phyloP scores from a whole-genome alignment of 2,329 filamentous ascomycete species.

The Paecilomyces sp. region DNA sequence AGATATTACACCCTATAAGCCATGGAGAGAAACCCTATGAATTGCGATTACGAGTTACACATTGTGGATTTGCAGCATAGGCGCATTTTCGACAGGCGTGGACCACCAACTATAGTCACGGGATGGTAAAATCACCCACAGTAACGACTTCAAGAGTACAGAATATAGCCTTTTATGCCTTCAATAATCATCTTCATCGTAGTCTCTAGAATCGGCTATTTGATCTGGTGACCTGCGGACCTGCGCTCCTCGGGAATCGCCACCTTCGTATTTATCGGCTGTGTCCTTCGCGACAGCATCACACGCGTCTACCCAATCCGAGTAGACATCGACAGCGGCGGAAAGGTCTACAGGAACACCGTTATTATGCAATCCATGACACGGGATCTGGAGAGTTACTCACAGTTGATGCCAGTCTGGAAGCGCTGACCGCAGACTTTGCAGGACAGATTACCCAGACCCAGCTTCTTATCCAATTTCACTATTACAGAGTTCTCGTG shows the following conservation, averaged over 20 bases:
- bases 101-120: background rate
- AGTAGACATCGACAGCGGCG: constrained; percentile 88
- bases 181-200: constrained; percentile 23
- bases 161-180: constrained; percentile 2
- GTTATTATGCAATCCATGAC: background rate
- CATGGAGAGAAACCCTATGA: background rate
- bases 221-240: constrained; percentile 13
- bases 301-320: constrained; percentile 97
- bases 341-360: constrained; percentile 61
- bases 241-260: constrained; percentile 9
- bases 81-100: background rate
- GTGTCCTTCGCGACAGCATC: constrained; percentile 62
- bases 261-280: constrained; percentile 29
- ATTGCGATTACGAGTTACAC: background rate
- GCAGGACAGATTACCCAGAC: constrained; percentile 77
- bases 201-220: constrained; percentile 10
- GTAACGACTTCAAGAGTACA: background rate
- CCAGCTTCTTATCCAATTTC: constrained; percentile 88
- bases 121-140: background rate
- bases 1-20: constrained; percentile 84
- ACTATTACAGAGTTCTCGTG: constrained; percentile 89
- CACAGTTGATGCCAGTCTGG: constrained; percentile 89
- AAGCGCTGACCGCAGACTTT: constrained; percentile 92
- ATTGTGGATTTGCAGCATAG: background rate
- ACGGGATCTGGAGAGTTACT: constrained; percentile 22